phyloP scores from a whole-genome alignment of 2,329 filamentous ascomycete genomes.

The Juglanconis oblonga region DNA sequence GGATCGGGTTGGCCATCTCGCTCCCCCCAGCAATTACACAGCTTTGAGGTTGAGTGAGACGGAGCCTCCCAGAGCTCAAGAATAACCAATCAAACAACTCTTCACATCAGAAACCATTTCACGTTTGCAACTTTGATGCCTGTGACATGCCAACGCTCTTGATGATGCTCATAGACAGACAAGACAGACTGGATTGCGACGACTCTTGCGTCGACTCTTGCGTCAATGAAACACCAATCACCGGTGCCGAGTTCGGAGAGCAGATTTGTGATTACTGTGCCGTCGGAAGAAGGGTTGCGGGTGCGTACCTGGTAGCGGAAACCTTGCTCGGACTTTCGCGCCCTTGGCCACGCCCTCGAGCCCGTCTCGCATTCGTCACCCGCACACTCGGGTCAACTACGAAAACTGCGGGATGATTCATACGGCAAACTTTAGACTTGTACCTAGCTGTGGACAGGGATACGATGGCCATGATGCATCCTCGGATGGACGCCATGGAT shows the following conservation, averaged over 20 bases:
- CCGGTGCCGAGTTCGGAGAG: neutral
- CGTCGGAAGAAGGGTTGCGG: too few relatives aligned
- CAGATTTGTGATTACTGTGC: too few relatives aligned
- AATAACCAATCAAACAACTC: neutral
- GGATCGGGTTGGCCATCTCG: neutral
- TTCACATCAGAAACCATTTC: neutral
- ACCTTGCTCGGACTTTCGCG: neutral
- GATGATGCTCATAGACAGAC: neutral
- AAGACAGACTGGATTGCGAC: neutral
- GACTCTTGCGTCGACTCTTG: neutral
- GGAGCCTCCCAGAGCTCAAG: too few relatives aligned
- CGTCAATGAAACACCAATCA: neutral
- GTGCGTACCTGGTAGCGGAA: too few relatives aligned
- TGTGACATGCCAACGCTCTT: neutral
- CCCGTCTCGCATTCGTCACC: neutral
- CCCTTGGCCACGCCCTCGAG: neutral
- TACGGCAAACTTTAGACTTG: neutral
- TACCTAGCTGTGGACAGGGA: neutral
- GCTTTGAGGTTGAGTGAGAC: neutral
- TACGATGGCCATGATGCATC: too few relatives aligned
- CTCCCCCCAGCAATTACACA: neutral
- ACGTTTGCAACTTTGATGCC: neutral
- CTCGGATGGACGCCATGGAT: too few relatives aligned
- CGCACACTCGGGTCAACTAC: neutral
- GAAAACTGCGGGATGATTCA: neutral